Base-by-base conservation (phyloP, 345 rosid genomes). In the Iberis pinnata region DNA sequence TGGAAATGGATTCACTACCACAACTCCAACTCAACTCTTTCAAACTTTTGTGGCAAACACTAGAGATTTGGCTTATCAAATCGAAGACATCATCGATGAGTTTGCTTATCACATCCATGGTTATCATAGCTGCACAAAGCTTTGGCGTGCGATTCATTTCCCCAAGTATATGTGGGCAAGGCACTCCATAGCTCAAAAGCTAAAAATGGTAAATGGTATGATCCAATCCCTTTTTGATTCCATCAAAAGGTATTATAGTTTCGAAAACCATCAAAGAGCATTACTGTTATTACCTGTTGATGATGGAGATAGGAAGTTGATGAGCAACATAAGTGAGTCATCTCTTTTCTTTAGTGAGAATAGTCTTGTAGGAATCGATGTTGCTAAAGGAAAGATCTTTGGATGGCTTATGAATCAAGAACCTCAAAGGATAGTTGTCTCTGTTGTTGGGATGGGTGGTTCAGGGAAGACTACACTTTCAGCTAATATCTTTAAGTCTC, bases 401-500 rank as follows among this genome's bases (percentile, higher is more conserved):
- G 57, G 58, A 22, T 71, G 69, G 73, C 53, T 73, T 41, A n/a
- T 37, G 8, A 51, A 31, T 44, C 38, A 16, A 4, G 70, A 59
- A 36, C 61, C 64, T 26, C 60, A 60, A 14, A 36, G 72, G 11
- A 25, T 39, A 7, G 52, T 57, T 39, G 31, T 63, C 24, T 69
- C 72, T 0, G 67, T 72, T 38, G 54, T 64, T 6, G 80, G 74
- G 16, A 75, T 75, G 76, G 76, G 71, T 8, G 74, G 70, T 17
- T 68, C 70, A 37, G 73, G 76, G 38, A 72, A 71, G 53, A 75
- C 76, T 14, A 72, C 70, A 15, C 70, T 72, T 10, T 68, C 61
- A 8, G 77, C 70, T 4, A 63, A 66, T 18, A 53, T 54, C 35
- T 72, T 50, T 18, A 72, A 69, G 35, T 47, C 49, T 11, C 60